Conservation (phyloP, 352 stramenopile species). For the Phytophthora hibernalis region DNA sequence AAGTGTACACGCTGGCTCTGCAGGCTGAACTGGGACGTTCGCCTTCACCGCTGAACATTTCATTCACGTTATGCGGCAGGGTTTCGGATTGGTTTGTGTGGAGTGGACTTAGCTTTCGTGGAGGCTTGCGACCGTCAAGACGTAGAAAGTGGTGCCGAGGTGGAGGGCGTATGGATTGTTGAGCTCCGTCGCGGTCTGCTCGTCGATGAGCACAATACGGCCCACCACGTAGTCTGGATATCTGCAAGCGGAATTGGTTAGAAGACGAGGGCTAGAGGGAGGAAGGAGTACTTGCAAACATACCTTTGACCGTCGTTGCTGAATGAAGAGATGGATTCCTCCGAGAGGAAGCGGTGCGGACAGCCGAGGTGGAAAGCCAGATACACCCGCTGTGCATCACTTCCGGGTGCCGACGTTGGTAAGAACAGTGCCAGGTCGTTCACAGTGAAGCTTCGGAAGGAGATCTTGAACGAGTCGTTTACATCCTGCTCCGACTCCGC, state of each 20-base stretch:
- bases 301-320: slow-evolving; percentile 84
- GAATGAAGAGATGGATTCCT: slow-evolving; percentile 90
- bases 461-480: slow-evolving; percentile 85
- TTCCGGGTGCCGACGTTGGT: slow-evolving; percentile 81
- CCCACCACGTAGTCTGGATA: slow-evolving; percentile 91
- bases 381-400: slow-evolving; percentile 81
- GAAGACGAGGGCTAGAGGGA: neutral
- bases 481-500: slow-evolving; percentile 66
- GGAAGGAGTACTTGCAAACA: neutral
- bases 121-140: slow-evolving; percentile 85
- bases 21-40: slow-evolving; percentile 21
- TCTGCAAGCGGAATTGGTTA: slow-evolving; percentile 42
- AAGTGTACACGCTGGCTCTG: slow-evolving; percentile 35
- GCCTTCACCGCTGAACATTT: slow-evolving; percentile 40
- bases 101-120: slow-evolving; percentile 68
- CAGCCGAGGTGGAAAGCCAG: slow-evolving; percentile 88
- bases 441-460: slow-evolving; percentile 82
- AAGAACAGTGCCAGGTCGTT: slow-evolving; percentile 88
- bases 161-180: slow-evolving; percentile 86
- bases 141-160: slow-evolving; percentile 86
- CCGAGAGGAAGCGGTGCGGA: slow-evolving; percentile 86
- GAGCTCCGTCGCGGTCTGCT: slow-evolving; percentile 78
- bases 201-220: slow-evolving; percentile 89
- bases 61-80: slow-evolving; percentile 41
- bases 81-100: slow-evolving; percentile 4